Evolutionary conservation across 2,329 filamentous ascomycete species (phyloP).

Genomic region (Aspergillus eucalypticola): DNA sequence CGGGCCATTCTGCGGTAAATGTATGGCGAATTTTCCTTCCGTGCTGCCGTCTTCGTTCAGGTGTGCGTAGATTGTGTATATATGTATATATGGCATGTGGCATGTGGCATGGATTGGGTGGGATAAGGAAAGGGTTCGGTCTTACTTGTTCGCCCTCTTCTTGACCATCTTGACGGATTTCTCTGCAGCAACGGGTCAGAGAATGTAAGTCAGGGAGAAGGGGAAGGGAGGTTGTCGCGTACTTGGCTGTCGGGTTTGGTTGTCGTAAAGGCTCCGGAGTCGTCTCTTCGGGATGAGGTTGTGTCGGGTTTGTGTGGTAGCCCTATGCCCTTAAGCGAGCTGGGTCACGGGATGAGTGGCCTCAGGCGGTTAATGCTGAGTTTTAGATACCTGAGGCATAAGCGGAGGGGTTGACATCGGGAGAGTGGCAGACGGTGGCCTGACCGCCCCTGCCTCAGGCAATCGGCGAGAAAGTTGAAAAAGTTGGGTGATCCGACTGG

Average conservation of each 20-base stretch:
- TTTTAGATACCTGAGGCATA: conserved; percentile 17
- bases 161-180: conserved; percentile 69
- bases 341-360: conserved; percentile 27
- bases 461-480: background rate
- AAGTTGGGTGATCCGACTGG: background rate
- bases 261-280: conserved; percentile 40
- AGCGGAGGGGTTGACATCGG: background rate
- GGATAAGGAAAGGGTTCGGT: conserved; percentile 33
- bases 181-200: conserved; percentile 37
- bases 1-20: background rate
- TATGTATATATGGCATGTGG: conserved; percentile 11
- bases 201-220: conserved; percentile 21
- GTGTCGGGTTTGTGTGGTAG: conserved; percentile 39
- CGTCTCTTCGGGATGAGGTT: conserved; percentile 35
- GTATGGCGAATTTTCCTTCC: conserved; percentile 4
- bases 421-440: conserved; percentile 16
- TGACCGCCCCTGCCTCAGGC: conserved; percentile 13
- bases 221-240: conserved; percentile 32
- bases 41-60: conserved; percentile 12
- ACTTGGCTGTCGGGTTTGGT: conserved; percentile 44
- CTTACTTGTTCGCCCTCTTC: conserved; percentile 74
- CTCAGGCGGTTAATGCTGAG: background rate
- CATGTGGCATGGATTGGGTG: conserved; percentile 28
- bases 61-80: conserved; percentile 14
- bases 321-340: conserved; percentile 45